Evolutionary conservation across 352 stramenopile genomes (phyloP).

Genomic region (Globisporangium polare): DNA sequence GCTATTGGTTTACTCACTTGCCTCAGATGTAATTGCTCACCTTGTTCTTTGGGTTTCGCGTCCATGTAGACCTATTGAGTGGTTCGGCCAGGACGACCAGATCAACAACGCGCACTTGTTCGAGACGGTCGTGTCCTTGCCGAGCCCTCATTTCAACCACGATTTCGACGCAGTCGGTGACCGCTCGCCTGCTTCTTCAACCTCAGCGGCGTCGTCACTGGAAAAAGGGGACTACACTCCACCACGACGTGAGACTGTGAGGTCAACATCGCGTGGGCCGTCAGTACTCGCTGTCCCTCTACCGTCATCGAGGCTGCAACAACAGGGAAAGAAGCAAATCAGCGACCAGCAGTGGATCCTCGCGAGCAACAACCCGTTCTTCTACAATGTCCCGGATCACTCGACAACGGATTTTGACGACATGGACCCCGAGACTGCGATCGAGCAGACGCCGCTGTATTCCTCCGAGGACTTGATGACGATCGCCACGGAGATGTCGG

Average conservation of each 20-base stretch:
- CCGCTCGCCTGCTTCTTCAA: background rate
- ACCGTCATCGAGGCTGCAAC: background rate
- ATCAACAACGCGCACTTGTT: conserved; percentile 57
- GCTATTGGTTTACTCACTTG: background rate
- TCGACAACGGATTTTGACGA: conserved; percentile 28
- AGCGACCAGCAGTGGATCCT: conserved; percentile 48
- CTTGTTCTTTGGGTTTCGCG: background rate
- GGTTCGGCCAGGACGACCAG: conserved; percentile 53
- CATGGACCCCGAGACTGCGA: conserved; percentile 68
- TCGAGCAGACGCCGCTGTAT: conserved; percentile 64
- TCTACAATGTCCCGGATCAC: conserved; percentile 17
- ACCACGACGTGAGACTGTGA: background rate
- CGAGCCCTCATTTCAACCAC: conserved; percentile 23
- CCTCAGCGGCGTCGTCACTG: background rate
- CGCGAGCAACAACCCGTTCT: conserved; percentile 53
- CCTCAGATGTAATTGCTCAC: background rate
- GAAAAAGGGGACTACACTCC: background rate
- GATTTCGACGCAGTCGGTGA: conserved; percentile 4
- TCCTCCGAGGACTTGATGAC: conserved; percentile 52
- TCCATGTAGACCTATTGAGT: conserved; percentile 24
- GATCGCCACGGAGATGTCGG: conserved; percentile 46
- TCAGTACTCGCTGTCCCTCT: background rate
- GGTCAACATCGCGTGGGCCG: background rate
- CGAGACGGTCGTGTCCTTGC: conserved; percentile 37
- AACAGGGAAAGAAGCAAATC: conserved; percentile 13